A percentile compares a stretch with the other conserved stretches of the same genome.
phyloP scores from a whole-genome alignment of 2,329 filamentous ascomycete species.

The Colletotrichum australisinense region DNA sequence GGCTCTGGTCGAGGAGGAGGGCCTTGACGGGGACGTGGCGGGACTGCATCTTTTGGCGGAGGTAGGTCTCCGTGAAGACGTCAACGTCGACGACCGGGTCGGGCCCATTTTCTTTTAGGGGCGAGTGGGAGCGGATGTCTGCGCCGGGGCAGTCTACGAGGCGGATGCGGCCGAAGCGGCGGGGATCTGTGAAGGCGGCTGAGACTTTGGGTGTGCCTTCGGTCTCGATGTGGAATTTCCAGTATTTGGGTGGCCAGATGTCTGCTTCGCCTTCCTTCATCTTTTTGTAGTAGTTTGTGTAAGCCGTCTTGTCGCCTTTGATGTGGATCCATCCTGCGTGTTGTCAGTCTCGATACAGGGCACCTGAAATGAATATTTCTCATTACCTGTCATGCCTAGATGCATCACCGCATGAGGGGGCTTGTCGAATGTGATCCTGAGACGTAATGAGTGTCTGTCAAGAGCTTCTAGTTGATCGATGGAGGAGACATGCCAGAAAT shows the following conservation, averaged over 20 bases:
- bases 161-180: conserved; percentile 82
- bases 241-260: conserved; percentile 88
- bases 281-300: conserved; percentile 85
- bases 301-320: conserved; percentile 79
- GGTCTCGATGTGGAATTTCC: conserved; percentile 85
- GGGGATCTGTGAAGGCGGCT: conserved; percentile 85
- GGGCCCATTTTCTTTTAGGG: conserved; percentile 91
- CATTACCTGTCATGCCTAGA: conserved; percentile 76
- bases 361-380: background rate
- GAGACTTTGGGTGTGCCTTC: conserved; percentile 63
- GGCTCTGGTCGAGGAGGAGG: conserved; percentile 85
- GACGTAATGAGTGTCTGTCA: background rate
- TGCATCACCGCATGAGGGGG: conserved; percentile 92
- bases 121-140: conserved; percentile 80
- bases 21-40: conserved; percentile 92
- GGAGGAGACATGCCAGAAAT: conserved; percentile 77
- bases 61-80: conserved; percentile 79
- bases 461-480: fast-evolving
- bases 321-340: conserved; percentile 85
- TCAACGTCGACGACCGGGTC: conserved; percentile 89
- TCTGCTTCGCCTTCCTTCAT: conserved; percentile 68
- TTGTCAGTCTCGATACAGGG: background rate
- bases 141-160: conserved; percentile 83
- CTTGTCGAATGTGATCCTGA: conserved; percentile 68
- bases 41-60: conserved; percentile 75